These are phyloP conservation scores for Endoconidiophora polonica DNA, from an alignment of 2,329 filamentous ascomycete genomes.

Conservation along the genomic window DNA sequence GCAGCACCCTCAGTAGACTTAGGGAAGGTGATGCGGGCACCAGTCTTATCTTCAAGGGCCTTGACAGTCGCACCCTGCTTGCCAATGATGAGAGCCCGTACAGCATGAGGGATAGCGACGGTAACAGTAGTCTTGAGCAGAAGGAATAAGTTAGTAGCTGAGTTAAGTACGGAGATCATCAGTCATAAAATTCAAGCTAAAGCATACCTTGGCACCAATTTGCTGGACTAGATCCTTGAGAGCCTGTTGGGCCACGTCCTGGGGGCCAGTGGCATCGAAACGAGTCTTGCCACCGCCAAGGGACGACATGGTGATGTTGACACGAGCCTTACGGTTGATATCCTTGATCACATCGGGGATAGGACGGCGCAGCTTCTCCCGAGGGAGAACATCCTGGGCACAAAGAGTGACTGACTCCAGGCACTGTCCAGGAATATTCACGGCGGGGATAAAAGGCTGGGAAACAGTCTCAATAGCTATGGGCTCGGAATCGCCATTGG, in stretches of 20 bases:
- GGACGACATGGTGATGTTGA: conserved; percentile 61
- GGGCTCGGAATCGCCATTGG: conserved; percentile 2
- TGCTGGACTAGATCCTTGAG: conserved; percentile 79
- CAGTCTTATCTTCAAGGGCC: conserved; percentile 73
- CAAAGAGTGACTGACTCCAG: conserved; percentile 60
- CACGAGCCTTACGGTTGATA: conserved; percentile 82
- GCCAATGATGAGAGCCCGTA: conserved; percentile 82
- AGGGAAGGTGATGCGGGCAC: conserved; percentile 79
- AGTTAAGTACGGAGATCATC: not conserved
- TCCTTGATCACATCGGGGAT: conserved; percentile 74
- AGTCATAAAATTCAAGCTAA: conserved; percentile 5
- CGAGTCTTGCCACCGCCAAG: conserved; percentile 56
- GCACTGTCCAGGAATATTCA: conserved; percentile 70
- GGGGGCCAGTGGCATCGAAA: conserved; percentile 73
- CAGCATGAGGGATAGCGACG: conserved; percentile 34
- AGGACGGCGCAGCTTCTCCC: conserved; percentile 66
- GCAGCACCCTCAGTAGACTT: conserved; percentile 50
- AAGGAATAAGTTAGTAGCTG: conserved; percentile 1
- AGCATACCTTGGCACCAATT: conserved; percentile 66
- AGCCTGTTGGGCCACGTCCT: conserved; percentile 70
- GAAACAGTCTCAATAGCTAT: not conserved
- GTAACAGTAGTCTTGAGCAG: conserved; percentile 12
- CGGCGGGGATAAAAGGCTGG: not conserved
- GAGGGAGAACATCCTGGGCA: conserved; percentile 59
- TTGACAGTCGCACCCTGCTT: conserved; percentile 82